These are phyloP conservation scores for Dinochytrium kinnereticum DNA, from an alignment of 371 early-diverging fungal species.

Conservation along the genomic window DNA sequence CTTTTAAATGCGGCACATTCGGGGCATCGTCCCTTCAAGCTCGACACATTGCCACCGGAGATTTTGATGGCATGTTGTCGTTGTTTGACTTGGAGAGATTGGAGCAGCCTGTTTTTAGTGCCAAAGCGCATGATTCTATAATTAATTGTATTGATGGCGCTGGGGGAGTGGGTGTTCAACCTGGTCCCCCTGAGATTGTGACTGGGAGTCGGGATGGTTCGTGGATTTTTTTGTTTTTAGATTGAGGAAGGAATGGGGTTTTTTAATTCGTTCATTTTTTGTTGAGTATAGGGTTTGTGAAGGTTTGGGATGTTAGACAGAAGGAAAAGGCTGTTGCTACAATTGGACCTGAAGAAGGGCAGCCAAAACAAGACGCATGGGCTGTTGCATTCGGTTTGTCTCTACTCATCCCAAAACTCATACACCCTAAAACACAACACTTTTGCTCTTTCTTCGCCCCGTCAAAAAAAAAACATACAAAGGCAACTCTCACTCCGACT, in stretches of 20 bases:
- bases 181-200: conserved; percentile 71
- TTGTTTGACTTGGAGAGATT: conserved; percentile 75
- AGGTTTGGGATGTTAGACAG: conserved; percentile 83
- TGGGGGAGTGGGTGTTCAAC: conserved; percentile 56
- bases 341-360: conserved; percentile 60
- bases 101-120: conserved; percentile 63
- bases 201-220: conserved; percentile 78
- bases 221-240: neutral
- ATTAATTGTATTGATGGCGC: conserved; percentile 78
- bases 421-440: neutral
- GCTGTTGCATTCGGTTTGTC: conserved; percentile 70
- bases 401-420: too few species aligned
- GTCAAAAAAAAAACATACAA: neutral
- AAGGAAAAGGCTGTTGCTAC: conserved; percentile 67
- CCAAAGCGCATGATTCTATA: conserved; percentile 74
- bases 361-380: conserved; percentile 71
- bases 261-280: neutral
- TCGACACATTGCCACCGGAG: conserved; percentile 75
- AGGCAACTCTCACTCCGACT: conserved; percentile 63
- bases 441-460: neutral
- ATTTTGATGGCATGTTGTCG: conserved; percentile 72
- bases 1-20: conserved; percentile 73
- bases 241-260: neutral
- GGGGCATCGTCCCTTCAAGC: conserved; percentile 59
- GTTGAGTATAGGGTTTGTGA: conserved; percentile 59